Percentiles rank a stretch among this genome's conserved stretches.
Evolutionary conservation across 441 rosid species (phyloP).

Genomic region (Erodium texanum): DNA sequence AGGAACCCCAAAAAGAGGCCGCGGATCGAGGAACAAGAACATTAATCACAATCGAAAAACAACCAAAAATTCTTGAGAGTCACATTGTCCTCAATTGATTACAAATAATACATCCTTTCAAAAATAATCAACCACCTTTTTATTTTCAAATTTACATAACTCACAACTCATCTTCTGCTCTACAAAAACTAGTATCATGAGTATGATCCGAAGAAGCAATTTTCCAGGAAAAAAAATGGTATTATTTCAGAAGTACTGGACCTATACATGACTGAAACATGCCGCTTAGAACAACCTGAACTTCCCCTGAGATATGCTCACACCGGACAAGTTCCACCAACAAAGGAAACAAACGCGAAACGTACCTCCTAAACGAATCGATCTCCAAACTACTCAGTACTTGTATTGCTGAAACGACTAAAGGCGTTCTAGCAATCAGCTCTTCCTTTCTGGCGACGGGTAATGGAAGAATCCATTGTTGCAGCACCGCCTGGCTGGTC

Average conservation of each 20-base stretch:
- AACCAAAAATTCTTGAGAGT: no score
- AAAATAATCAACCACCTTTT: no score
- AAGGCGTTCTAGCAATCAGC: constrained; percentile 60
- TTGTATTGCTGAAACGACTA: constrained; percentile 57
- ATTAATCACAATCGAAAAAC: no score
- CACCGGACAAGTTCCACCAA: constrained; percentile 75
- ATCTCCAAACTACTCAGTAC: constrained; percentile 42
- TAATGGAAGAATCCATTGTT: constrained; percentile 62
- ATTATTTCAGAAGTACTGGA: constrained; percentile 45
- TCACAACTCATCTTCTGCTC: no score
- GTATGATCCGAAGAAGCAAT: no score
- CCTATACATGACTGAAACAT: constrained; percentile 70
- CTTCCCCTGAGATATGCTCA: constrained; percentile 81
- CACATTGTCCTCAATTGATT: no score
- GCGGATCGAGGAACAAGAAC: no score
- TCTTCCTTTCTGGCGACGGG: constrained; percentile 73
- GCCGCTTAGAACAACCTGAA: constrained; percentile 53
- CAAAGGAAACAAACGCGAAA: constrained; percentile 52
- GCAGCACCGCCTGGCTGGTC: constrained; percentile 12
- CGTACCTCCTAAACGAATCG: constrained; percentile 48
- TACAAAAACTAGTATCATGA: no score
- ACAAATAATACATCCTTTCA: no score
- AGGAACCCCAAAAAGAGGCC: no score
- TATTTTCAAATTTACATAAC: no score
- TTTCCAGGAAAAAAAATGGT: not conserved